A percentile compares a stretch with the other conserved stretches of the same genome.
These are phyloP conservation scores for Hypoxylon rubiginosum DNA, from an alignment of 2,329 filamentous ascomycete genomes.

Conservation along the genomic window DNA sequence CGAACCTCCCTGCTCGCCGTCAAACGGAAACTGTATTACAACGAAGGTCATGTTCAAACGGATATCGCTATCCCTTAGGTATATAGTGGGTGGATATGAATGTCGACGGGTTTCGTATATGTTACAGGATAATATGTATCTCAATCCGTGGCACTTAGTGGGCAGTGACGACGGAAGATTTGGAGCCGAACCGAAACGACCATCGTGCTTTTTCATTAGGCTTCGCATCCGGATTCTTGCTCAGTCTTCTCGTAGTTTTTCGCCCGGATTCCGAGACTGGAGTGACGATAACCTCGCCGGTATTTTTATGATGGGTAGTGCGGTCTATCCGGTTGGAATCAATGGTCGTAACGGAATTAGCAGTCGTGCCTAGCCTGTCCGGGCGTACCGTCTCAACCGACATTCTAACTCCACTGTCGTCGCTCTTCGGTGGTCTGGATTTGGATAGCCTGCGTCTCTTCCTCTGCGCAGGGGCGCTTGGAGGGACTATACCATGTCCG, in stretches of 20 bases:
- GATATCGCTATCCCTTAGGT: neutral
- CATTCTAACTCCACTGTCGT: constrained; percentile 9
- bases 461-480: constrained; percentile 14
- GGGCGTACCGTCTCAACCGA: constrained; percentile 30
- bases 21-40: neutral
- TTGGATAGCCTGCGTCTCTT: constrained; percentile 46
- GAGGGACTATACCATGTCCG: neutral
- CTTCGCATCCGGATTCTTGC: constrained; percentile 18
- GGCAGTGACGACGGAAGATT: constrained; percentile 10
- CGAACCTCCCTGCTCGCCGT: neutral
- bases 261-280: constrained; percentile 4
- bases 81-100: neutral
- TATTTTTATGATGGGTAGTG: constrained; percentile 7
- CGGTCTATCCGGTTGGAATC: constrained; percentile 27
- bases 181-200: constrained; percentile 10
- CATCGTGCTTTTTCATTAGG: constrained; percentile 14
- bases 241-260: constrained; percentile 18
- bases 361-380: constrained; percentile 13
- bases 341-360: constrained; percentile 18
- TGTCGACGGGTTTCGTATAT: neutral
- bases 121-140: neutral
- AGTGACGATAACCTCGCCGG: neutral
- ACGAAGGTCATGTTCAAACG: constrained; percentile 2
- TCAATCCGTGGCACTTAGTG: constrained; percentile 2
- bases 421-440: constrained; percentile 23